Base-by-base conservation (phyloP, 768 basidiomycete genomes). In the Favolaschia claudopus region DNA sequence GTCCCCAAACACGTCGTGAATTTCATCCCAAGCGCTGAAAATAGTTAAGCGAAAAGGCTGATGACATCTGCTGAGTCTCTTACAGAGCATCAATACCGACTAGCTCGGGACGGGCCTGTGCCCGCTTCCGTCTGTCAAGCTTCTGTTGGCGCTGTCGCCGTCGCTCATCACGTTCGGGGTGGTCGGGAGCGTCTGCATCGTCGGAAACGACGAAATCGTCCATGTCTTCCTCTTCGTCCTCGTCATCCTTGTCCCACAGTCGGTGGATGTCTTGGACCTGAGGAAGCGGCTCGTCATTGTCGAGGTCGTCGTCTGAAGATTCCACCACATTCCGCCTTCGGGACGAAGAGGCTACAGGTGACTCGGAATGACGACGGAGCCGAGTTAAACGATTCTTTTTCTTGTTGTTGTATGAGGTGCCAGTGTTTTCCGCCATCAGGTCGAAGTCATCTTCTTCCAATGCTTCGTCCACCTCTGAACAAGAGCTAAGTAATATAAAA, bases 361-460 rank as follows among this genome's bases (percentile, higher is more conserved):
- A 93, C 46, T 84, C 85, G 5, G 89, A 89, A 63, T 85, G 85
- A 60, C 93, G 88, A 55, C 95, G 89, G 22, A 81, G 76, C 53
- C 81, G 70, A 85, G 82, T 95, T 40, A 96, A 76, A 50, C 88
- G 85, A 58, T 54, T 51, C 22, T 74, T 76, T 67, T 86, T 87
- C 70, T 88, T 75, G 66, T 85, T 86, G 69, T 87, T 85, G 74
- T 91, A 90, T 2, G 87, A 82, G 4, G 85, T 82, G 10, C 96
- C 95, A 12, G 93, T 94, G 65, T 97, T 98, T 69, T 96, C 96
- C 64, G 81, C 97, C 82, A 79, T 88, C 81, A 85, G 66, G 27
- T 95, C 96, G 44, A 99, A 74, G 72, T 99, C 97, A 66, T 99
- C 97, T 31, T 98, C 97, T 63, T 97, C 95, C 46, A 99, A 75